phyloP scores from a whole-genome alignment of 768 basidiomycete genomes.

The Boletellus emodensis region DNA sequence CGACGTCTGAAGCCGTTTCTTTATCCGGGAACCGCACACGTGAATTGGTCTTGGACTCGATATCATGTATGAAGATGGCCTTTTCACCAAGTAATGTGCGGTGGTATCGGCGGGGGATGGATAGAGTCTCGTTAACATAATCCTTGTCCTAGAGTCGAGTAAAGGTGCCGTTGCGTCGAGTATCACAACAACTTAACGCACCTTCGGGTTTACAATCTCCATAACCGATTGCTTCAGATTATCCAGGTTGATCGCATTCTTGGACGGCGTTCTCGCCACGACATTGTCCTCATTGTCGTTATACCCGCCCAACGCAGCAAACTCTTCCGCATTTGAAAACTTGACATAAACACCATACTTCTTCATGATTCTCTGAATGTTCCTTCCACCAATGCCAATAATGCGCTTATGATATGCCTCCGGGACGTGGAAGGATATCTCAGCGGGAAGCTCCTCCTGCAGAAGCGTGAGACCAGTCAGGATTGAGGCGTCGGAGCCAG shows the following conservation, averaged over 20 bases:
- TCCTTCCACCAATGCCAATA: conserved; percentile 96
- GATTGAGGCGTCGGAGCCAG: conserved; percentile 79
- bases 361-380: conserved; percentile 99
- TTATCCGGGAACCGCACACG: conserved; percentile 90
- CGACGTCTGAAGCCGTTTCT: conserved; percentile 89
- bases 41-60: conserved; percentile 94
- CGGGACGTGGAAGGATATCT: conserved; percentile 97
- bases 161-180: background rate
- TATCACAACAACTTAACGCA: conserved; percentile 30
- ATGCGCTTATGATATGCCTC: conserved; percentile 99
- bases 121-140: conserved; percentile 88
- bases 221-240: conserved; percentile 94
- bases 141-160: conserved; percentile 76
- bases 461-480: conserved; percentile 84
- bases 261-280: conserved; percentile 94
- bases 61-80: conserved; percentile 94
- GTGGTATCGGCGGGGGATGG: conserved; percentile 93
- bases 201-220: conserved; percentile 97
- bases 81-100: conserved; percentile 94
- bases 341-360: conserved; percentile 99
- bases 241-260: conserved; percentile 93
- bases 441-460: conserved; percentile 97
- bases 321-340: conserved; percentile 97
- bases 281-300: conserved; percentile 99
- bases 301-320: conserved; percentile 90